Base-by-base conservation (phyloP, 768 basidiomycete genomes). In the Russula sp. region DNA sequence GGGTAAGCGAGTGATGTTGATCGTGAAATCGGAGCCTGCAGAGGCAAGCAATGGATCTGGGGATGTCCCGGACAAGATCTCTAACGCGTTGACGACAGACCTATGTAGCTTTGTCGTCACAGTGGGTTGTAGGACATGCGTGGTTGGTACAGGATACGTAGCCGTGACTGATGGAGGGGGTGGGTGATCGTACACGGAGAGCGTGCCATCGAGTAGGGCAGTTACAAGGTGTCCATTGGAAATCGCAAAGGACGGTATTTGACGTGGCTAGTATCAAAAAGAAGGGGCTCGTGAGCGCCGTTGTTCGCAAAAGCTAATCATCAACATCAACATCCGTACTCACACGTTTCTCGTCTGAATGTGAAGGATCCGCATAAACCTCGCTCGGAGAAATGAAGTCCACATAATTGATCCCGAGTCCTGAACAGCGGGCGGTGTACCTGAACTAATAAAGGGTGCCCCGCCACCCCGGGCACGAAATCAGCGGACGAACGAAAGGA, bases 21-120 rank as follows among this genome's bases (percentile, higher is more conserved):
- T 53, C 59, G 51, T 38, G 14, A 69, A 69, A 55, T 69, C 68
- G 10, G 62, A 44, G 60, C 68, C 66, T 11, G 68, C 62, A 18
- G 68, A 67, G 38, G 66, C 66, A 1, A 69, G 62, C 49, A 67
- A 30, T 14, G 54, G 52, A 40, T 24, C 44, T 20, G 55, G 42
- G 2, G 40, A 50, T 18, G 44, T 28, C 46, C 53, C 50, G 9
- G 63, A 22, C 20, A 68, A 51, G 59, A 68, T 24, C 57, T 68
- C 67, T 34, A 68, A 32, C 30, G 63, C 67, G 40, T 61, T 68
- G 46, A 67, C 58, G 48, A 61, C 61, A 14, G 68, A 67, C 28
- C 57, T 61, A 48, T 69, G 68, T 22, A 68, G 40, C 26, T 58
- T 63, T 8, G 59, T 46, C 40, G 57, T 48, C 22, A 59, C 66